Evolutionary conservation across 495 filamentous ascomycete genomes (phyloP).

Genomic region (Darksidea phi): DNA sequence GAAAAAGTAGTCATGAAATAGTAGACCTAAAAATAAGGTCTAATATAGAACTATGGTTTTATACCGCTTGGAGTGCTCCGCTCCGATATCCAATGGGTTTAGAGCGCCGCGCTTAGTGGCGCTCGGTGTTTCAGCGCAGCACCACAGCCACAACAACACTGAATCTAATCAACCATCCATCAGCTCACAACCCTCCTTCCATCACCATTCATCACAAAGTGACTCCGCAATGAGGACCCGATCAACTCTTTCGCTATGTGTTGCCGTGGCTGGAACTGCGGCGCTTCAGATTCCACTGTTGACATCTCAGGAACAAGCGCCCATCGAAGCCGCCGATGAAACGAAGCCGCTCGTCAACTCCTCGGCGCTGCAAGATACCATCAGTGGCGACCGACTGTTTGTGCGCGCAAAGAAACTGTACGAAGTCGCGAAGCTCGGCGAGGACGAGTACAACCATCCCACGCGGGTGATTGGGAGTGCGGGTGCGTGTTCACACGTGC

Average conservation of each 20-base stretch:
- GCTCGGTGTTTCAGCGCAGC: too few species aligned
- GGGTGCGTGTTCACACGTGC: constrained; percentile 45
- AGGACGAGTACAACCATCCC: constrained; percentile 58
- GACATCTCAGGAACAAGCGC: background rate
- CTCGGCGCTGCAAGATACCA: constrained; percentile 53
- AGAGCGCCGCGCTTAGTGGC: too few species aligned
- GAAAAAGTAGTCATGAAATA: too few species aligned
- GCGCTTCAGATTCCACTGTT: constrained; percentile 26
- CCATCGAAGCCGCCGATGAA: constrained; percentile 1
- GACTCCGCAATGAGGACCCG: background rate
- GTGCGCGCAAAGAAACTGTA: constrained; percentile 57
- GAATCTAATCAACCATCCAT: background rate
- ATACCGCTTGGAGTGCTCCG: too few species aligned
- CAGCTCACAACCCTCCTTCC: background rate
- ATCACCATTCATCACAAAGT: background rate
- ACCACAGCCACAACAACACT: background rate
- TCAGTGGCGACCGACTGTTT: constrained; percentile 54
- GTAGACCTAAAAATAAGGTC: too few species aligned
- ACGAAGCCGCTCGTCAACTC: constrained; percentile 48
- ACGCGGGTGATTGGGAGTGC: constrained; percentile 64
- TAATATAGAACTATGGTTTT: too few species aligned
- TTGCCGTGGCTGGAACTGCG: constrained; percentile 2
- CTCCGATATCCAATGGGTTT: too few species aligned
- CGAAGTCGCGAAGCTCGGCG: constrained; percentile 53
- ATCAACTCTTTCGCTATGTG: constrained; percentile 11